Percentiles rank a stretch among this genome's conserved stretches.
phyloP scores from a whole-genome alignment of 129 eudicot species.

The Escallonia rubra region DNA sequence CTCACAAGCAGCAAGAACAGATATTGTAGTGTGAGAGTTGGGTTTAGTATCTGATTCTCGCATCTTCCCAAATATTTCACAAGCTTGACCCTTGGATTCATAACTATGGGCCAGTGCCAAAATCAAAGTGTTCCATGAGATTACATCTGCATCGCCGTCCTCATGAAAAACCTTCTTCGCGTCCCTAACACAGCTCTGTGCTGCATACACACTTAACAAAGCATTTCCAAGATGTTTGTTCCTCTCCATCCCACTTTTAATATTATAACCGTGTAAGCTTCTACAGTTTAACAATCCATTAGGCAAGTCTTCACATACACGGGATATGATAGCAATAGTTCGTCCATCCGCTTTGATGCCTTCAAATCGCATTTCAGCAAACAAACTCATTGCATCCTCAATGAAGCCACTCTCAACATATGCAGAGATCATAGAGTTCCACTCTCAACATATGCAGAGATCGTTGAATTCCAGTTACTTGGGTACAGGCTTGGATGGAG shows the following conservation, averaged over 20 bases:
- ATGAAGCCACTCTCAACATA: conserved; percentile 27
- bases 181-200: conserved; percentile 27
- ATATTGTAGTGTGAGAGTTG: conserved; percentile 41
- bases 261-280: conserved; percentile 45
- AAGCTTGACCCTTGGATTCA: conserved; percentile 29
- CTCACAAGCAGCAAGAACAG: conserved; percentile 27
- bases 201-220: conserved; percentile 38
- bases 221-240: conserved; percentile 32
- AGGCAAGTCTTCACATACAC: conserved; percentile 25
- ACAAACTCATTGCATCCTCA: conserved; percentile 26
- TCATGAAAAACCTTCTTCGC: conserved; percentile 23
- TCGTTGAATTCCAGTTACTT: conserved; percentile 35
- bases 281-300: conserved; percentile 29
- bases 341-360: conserved; percentile 34
- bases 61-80: conserved; percentile 34
- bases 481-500: conserved; percentile 23
- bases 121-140: conserved; percentile 47
- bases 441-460: too few relatives aligned
- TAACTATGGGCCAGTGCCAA: conserved; percentile 24
- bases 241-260: conserved; percentile 36
- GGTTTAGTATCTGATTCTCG: conserved; percentile 29
- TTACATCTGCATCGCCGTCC: conserved; percentile 22
- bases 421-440: conserved; percentile 52
- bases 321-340: conserved; percentile 34
- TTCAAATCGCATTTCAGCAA: conserved; percentile 31